Evolutionary conservation across 2,329 filamentous ascomycete species (phyloP), one percentile per base, ranked within the genome.

Genomic region (Cladophialophora yegresii): DNA sequence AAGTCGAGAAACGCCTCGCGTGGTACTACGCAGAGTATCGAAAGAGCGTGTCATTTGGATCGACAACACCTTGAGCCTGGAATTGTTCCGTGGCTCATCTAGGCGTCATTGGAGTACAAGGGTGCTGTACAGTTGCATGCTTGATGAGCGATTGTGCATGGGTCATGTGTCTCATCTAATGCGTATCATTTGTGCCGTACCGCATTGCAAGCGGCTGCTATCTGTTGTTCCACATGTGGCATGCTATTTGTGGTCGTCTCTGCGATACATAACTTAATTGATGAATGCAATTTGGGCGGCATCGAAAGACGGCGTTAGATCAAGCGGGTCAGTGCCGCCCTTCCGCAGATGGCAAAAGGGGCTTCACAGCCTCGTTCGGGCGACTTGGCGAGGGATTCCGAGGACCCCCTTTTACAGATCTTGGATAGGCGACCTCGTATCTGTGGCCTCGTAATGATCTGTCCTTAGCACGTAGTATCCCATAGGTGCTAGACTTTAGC

Each of bases 141-240:
- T 32, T 28, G 28, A 58, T 49, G 40, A 49, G 55, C 55, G 36
- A 58, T 49, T 49, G 55, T n/a, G n/a, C 26, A 22, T 43, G 36
- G 55, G 26, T n/a, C 47, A 58, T 49, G 55, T 20, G n/a, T 58
- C 40, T 58, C 45, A 45, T 58, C 23, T 58, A 58, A 58, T 33
- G 36, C 49, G 36, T 58, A 58, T 58, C 55, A 58, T 49, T 49
- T 49, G 49, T 49, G 26, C 22, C 40, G 36, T 45, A n/a, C 30
- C 28, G 40, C 55, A 58, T 49, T 33, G 32, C 55, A 12, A 58
- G 55, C 36, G 28, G 23, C 12, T 58, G 16, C 10, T 23, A 22
- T 33, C 8, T 16, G 55, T 32, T 58, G 26, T 30, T 49, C 26
- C 55, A 26, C 32, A 30, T 16, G 36, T n/a, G 47, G 23, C 22